Conservation (phyloP, 2,329 filamentous ascomycete species). For the Sclerotinia spermophila region DNA sequence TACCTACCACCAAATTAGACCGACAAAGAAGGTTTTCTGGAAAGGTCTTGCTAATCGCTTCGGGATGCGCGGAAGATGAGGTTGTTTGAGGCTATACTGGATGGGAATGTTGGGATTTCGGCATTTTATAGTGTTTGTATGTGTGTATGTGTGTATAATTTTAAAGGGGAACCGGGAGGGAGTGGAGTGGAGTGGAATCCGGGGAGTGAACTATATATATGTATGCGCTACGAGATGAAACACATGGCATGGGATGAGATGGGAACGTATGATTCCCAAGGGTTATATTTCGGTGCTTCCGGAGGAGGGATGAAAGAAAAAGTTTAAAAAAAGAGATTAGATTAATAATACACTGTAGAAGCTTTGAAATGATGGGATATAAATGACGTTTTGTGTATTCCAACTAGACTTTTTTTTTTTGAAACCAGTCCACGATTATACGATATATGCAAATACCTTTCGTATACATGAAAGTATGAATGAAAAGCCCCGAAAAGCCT, state of each 20-base stretch:
- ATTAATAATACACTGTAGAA: background rate
- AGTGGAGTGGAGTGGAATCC: background rate
- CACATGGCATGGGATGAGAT: background rate
- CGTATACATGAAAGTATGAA: too few relatives aligned
- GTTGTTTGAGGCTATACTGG: background rate
- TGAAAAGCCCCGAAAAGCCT: background rate
- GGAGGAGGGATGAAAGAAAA: background rate
- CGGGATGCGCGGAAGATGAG: background rate
- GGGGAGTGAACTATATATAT: background rate
- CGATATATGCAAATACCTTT: too few relatives aligned
- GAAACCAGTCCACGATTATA: too few relatives aligned
- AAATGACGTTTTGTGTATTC: background rate
- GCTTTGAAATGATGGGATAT: background rate
- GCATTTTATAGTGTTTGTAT: background rate
- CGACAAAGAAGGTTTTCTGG: background rate
- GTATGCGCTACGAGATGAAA: too few relatives aligned
- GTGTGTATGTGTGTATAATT: too few relatives aligned
- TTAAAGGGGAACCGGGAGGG: background rate
- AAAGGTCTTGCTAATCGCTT: slow-evolving; percentile 1
- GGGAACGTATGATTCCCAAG: background rate
- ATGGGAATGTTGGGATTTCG: background rate
- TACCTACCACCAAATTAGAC: background rate
- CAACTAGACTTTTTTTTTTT: too few relatives aligned
- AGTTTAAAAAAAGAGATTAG: background rate
- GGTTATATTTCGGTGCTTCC: background rate